A percentile compares a stretch with the other conserved stretches of the same genome.
These are phyloP conservation scores for Amauroascus verrucosus DNA, from an alignment of 2,329 filamentous ascomycete genomes.

Conservation along the genomic window DNA sequence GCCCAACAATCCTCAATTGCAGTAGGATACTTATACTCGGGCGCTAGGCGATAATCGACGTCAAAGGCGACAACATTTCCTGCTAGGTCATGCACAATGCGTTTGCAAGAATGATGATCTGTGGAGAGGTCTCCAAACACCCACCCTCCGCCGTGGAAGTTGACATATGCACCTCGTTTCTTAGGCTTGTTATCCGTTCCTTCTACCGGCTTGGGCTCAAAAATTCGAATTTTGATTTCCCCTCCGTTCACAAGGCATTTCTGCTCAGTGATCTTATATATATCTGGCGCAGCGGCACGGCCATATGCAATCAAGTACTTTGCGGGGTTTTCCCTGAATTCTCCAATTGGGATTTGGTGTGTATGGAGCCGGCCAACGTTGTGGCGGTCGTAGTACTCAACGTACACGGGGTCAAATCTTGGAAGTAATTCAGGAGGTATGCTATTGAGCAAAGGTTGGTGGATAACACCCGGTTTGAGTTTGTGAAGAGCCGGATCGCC, in stretches of 20 bases:
- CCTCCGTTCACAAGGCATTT: conserved; percentile 32
- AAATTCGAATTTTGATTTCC: conserved; percentile 34
- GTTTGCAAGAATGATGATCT: conserved; percentile 36
- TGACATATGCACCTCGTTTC: conserved; percentile 34
- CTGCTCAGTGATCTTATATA: conserved; percentile 33
- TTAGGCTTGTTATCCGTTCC: conserved; percentile 21
- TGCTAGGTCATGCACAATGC: conserved; percentile 29
- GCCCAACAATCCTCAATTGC: conserved; percentile 33
- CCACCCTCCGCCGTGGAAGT: conserved; percentile 36
- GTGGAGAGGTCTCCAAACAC: conserved; percentile 33
- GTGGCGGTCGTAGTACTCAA: conserved; percentile 36
- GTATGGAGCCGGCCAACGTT: conserved; percentile 34
- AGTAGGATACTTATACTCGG: conserved; percentile 32
- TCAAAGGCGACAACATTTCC: conserved; percentile 36
- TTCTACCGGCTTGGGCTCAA: conserved; percentile 26
- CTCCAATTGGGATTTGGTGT: conserved; percentile 34
- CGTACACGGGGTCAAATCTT: conserved; percentile 34
- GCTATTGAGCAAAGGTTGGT: conserved; percentile 34
- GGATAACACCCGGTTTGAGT: conserved; percentile 19
- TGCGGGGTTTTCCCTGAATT: conserved; percentile 31
- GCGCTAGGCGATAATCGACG: conserved; percentile 36
- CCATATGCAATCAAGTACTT: conserved; percentile 33
- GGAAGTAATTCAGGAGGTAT: conserved; percentile 31
- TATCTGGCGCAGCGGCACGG: conserved; percentile 28
- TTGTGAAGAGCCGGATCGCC: conserved; percentile 22